Evolutionary conservation across 306 rosid species (phyloP).

Genomic region (Citrullus mucosospermus): DNA sequence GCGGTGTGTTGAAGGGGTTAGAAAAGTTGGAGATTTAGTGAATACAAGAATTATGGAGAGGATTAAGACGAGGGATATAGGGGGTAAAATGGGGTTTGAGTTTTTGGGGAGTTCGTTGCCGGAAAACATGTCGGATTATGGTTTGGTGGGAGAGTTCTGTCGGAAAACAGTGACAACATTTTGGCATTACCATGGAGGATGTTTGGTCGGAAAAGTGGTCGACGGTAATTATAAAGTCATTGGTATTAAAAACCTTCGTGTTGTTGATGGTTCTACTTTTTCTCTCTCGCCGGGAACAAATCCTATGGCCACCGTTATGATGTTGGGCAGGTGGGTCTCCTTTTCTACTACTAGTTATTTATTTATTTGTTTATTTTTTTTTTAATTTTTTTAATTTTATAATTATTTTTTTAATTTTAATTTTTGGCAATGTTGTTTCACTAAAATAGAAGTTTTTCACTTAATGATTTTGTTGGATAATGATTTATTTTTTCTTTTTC

Average conservation of each 20-base stretch:
- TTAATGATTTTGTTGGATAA: too few species aligned
- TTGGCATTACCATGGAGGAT: conserved; percentile 12
- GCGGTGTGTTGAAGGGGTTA: neutral
- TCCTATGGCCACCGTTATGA: conserved; percentile 6
- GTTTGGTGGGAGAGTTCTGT: neutral
- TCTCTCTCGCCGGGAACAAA: neutral
- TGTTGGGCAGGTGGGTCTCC: conserved; percentile 4
- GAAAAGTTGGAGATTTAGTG: neutral
- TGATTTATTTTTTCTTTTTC: too few species aligned
- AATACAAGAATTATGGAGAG: neutral
- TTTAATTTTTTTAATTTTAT: neutral
- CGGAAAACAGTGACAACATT: neutral
- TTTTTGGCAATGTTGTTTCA: too few species aligned
- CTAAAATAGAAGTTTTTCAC: too few species aligned
- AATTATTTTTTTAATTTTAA: neutral
- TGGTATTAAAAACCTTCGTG: neutral
- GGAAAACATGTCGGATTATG: neutral
- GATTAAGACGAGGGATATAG: neutral
- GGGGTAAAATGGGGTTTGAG: neutral
- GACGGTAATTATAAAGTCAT: neutral
- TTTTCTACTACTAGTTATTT: neutral
- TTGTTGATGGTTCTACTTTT: conserved; percentile 5
- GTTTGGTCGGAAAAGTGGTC: conserved; percentile 7
- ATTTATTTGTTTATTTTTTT: too few species aligned
- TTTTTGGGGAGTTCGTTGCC: neutral